Conservation (phyloP, 2,329 filamentous ascomycete genomes). For the Penicillium sp. region DNA sequence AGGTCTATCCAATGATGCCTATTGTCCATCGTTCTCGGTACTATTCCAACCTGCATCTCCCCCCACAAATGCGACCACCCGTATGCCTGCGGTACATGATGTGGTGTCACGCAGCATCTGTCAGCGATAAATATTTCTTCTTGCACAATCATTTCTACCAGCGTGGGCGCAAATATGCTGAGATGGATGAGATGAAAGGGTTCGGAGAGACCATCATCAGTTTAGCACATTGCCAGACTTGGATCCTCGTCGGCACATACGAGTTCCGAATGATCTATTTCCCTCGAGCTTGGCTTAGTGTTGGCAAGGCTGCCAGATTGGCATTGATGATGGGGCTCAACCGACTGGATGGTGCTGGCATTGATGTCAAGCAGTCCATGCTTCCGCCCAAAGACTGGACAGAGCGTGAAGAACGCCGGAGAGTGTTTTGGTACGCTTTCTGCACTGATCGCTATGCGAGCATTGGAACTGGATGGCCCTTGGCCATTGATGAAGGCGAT, state of each 20-base stretch:
- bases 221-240: constrained; percentile 79
- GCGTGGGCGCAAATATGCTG: constrained; percentile 81
- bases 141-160: constrained; percentile 87
- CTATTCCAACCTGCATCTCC: constrained; percentile 79
- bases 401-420: constrained; percentile 80
- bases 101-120: constrained; percentile 87
- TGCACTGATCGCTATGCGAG: constrained; percentile 87
- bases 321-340: constrained; percentile 91
- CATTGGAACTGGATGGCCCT: constrained; percentile 95
- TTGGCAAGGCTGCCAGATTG: constrained; percentile 73
- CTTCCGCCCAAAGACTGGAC: constrained; percentile 87
- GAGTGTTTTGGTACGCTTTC: constrained; percentile 95
- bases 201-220: constrained; percentile 87
- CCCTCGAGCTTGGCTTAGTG: constrained; percentile 89
- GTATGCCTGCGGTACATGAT: constrained; percentile 88
- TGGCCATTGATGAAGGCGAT: constrained; percentile 87
- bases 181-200: constrained; percentile 84
- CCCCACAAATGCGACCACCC: constrained; percentile 79
- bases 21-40: constrained; percentile 89
- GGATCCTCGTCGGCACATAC: constrained; percentile 72
- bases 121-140: constrained; percentile 73
- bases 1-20: constrained; percentile 77
- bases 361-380: constrained; percentile 91
- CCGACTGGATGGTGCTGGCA: constrained; percentile 70
- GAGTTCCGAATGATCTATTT: constrained; percentile 99